Evolutionary conservation across 1,284 basidiomycete genomes (phyloP).

Genomic region (Trichosporon faecale): DNA sequence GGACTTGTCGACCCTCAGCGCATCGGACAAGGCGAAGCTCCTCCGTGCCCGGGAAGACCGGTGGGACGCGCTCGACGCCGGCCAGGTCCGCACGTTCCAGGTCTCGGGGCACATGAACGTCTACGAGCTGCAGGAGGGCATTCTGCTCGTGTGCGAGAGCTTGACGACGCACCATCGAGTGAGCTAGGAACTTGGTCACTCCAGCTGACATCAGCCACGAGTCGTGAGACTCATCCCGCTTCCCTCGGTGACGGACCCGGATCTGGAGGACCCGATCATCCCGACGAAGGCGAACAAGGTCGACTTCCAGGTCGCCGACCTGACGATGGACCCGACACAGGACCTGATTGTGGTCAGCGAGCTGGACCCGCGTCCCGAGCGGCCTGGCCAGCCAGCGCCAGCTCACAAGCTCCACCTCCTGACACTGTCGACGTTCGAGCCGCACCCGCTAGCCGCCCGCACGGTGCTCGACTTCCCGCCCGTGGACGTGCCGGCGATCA

Average conservation of each 20-base stretch:
- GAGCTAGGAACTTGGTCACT: neutral
- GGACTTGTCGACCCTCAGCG: slow-evolving; percentile 20
- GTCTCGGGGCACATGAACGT: slow-evolving; percentile 44
- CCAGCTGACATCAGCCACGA: slow-evolving; percentile 29
- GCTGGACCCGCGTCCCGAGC: slow-evolving; percentile 15
- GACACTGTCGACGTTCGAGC: slow-evolving; percentile 42
- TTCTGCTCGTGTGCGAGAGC: slow-evolving; percentile 48
- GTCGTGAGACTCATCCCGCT: slow-evolving; percentile 45
- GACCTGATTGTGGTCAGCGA: slow-evolving; percentile 50
- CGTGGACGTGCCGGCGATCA: slow-evolving; percentile 18
- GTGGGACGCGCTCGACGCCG: slow-evolving; percentile 35
- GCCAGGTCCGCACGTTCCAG: slow-evolving; percentile 26
- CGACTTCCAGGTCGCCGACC: slow-evolving; percentile 44
- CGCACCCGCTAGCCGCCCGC: slow-evolving; percentile 43
- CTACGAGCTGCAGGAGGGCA: slow-evolving; percentile 52
- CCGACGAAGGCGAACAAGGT: slow-evolving; percentile 31
- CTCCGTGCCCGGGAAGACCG: slow-evolving; percentile 34
- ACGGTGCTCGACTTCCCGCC: slow-evolving; percentile 44
- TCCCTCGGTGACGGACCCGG: slow-evolving; percentile 40
- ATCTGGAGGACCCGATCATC: slow-evolving; percentile 31
- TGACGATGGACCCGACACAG: slow-evolving; percentile 52
- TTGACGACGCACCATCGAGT: slow-evolving; percentile 27
- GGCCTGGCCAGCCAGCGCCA: slow-evolving; percentile 17
- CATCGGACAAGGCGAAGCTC: slow-evolving; percentile 31
- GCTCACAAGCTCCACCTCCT: slow-evolving; percentile 48